phyloP scores from a whole-genome alignment of 768 basidiomycete genomes.

The Lactifluus hygrophoroides region DNA sequence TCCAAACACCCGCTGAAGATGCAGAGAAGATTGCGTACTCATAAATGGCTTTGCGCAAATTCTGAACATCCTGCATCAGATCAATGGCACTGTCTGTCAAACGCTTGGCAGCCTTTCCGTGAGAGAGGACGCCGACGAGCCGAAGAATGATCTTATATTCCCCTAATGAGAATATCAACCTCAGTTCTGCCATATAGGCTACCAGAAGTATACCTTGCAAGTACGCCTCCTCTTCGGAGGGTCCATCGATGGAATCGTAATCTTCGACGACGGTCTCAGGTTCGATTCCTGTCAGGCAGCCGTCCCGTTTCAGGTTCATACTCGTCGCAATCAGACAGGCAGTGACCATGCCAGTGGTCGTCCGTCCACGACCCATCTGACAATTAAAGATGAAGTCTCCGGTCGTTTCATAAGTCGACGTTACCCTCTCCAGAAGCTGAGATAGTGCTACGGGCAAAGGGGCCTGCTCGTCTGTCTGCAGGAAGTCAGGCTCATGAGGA shows the following conservation, averaged over 20 bases:
- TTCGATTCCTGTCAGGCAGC: conserved; percentile 30
- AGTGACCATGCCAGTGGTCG: conserved; percentile 94
- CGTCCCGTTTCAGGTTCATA: conserved; percentile 46
- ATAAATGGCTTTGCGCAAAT: conserved; percentile 89
- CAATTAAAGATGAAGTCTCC: conserved; percentile 92
- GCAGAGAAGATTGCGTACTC: conserved; percentile 48
- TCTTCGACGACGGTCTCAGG: conserved; percentile 33
- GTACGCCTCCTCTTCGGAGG: conserved; percentile 83
- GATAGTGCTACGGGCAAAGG: conserved; percentile 83
- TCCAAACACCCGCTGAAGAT: too few species aligned
- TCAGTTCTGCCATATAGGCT: not conserved
- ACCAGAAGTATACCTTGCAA: conserved; percentile 51
- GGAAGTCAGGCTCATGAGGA: not conserved
- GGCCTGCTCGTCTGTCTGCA: conserved; percentile 94
- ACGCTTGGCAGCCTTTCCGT: conserved; percentile 89
- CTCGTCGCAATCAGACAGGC: conserved; percentile 79
- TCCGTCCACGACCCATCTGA: conserved; percentile 88
- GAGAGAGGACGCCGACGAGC: conserved; percentile 82
- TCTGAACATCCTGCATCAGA: conserved; percentile 94
- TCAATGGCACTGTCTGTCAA: conserved; percentile 86
- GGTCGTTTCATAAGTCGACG: conserved; percentile 42
- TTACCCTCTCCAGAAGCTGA: conserved; percentile 69
- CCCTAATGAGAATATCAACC: conserved; percentile 37
- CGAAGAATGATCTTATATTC: conserved; percentile 97
- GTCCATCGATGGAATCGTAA: conserved; percentile 71